Evolutionary conservation across 2,329 filamentous ascomycete species (phyloP).

Genomic region (Ophiostoma sp.): DNA sequence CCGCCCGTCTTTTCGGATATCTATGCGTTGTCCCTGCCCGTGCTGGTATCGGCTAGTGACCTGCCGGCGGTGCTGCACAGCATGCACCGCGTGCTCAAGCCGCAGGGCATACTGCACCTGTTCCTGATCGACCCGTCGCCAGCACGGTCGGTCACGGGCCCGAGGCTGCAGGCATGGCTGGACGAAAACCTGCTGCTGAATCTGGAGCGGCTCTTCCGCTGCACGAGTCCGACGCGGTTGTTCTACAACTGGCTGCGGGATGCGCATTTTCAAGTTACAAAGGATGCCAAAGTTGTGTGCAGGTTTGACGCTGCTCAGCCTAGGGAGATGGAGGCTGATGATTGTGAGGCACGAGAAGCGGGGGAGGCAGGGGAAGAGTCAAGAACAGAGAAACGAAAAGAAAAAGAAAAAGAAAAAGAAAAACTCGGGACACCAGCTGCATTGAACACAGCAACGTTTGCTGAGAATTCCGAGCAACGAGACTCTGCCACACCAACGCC

Average conservation of each 20-base stretch:
- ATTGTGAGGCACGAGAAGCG: too few species aligned
- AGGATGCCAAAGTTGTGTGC: constrained; percentile 45
- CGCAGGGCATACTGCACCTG: constrained; percentile 53
- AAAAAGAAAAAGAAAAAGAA: not conserved
- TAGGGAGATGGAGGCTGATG: not conserved
- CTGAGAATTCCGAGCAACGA: not conserved
- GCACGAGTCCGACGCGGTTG: constrained; percentile 52
- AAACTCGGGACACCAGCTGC: not conserved
- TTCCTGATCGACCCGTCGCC: constrained; percentile 60
- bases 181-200: constrained; percentile 56
- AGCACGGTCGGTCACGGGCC: constrained; percentile 50
- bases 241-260: constrained; percentile 57
- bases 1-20: constrained; percentile 45
- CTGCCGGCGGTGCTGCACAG: constrained; percentile 53
- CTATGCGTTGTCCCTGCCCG: constrained; percentile 52
- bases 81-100: constrained; percentile 51
- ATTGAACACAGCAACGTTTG: not conserved
- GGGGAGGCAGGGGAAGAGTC: not conserved
- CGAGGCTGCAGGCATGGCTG: constrained; percentile 55
- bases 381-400: not conserved
- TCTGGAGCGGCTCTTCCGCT: constrained; percentile 54
- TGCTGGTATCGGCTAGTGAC: constrained; percentile 51
- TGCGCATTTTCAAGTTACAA: constrained; percentile 46
- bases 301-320: constrained; percentile 45
- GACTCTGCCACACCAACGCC: not conserved